These are phyloP conservation scores for Hibiscus trionum DNA, from an alignment of 345 rosid species.

Conservation along the genomic window DNA sequence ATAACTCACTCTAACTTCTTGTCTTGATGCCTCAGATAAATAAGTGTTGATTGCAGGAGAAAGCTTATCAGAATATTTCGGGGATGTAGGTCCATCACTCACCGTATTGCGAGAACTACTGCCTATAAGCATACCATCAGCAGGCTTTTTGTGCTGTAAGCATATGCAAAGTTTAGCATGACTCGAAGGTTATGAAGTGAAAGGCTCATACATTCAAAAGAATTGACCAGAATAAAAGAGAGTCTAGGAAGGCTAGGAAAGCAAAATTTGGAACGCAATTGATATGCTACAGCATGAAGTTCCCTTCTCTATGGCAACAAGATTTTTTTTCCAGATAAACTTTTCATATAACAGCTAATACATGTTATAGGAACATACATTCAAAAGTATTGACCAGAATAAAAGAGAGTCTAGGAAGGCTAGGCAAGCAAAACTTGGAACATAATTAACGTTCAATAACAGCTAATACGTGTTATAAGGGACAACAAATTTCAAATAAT, in stretches of 20 bases:
- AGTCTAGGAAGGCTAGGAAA: background rate
- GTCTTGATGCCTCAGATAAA: conserved; percentile 95
- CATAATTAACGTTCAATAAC: background rate
- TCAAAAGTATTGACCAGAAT: background rate
- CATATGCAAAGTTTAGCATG: conserved; percentile 9
- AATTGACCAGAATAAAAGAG: background rate
- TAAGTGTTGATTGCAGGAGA: conserved; percentile 93
- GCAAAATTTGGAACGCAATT: background rate
- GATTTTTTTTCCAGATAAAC: too few relatives aligned
- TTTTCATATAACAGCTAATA: too few relatives aligned
- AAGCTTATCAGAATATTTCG: conserved; percentile 95
- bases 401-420: background rate
- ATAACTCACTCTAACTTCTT: conserved; percentile 62
- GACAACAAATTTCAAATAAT: too few relatives aligned
- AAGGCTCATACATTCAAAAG: background rate
- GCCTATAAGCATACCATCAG: conserved; percentile 84
- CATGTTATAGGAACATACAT: too few relatives aligned
- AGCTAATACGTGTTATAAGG: too few relatives aligned
- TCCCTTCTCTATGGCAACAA: too few relatives aligned
- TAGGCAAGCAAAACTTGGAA: background rate
- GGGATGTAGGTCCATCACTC: conserved; percentile 79
- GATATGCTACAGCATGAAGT: background rate
- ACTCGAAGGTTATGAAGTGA: background rate
- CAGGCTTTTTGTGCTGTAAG: conserved; percentile 82
- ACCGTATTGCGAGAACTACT: conserved; percentile 83